Percentiles rank a stretch among this genome's conserved stretches.
Evolutionary conservation across 2,329 filamentous ascomycete species (phyloP).

Genomic region (Sporothrix curviconia): DNA sequence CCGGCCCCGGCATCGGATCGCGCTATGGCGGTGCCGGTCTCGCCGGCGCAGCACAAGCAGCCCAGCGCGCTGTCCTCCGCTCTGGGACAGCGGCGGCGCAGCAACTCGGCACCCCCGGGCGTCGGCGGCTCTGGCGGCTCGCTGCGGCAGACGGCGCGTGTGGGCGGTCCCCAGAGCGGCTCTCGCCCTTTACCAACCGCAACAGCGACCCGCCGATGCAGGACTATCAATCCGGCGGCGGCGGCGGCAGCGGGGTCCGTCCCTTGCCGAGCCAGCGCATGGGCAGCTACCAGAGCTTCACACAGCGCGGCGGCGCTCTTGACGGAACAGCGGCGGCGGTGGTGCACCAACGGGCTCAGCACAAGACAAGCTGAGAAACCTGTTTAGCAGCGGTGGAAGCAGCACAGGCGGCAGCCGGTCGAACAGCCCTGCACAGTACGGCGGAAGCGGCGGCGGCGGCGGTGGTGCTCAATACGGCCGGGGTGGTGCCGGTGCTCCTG

Average conservation of each 20-base stretch:
- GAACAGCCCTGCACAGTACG: constrained; percentile 26
- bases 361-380: constrained; percentile 74
- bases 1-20: constrained; percentile 44
- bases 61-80: constrained; percentile 44
- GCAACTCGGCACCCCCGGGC: constrained; percentile 27
- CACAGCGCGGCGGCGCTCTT: constrained; percentile 26
- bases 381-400: constrained; percentile 54
- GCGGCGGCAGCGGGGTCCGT: constrained; percentile 28
- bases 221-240: neutral
- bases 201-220: constrained; percentile 22
- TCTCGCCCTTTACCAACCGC: constrained; percentile 21
- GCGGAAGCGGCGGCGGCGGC: constrained; percentile 21
- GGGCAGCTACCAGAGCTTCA: constrained; percentile 64
- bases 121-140: constrained; percentile 32
- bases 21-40: constrained; percentile 45
- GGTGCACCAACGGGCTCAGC: constrained; percentile 49
- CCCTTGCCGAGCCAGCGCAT: constrained; percentile 66
- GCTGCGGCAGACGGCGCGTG: constrained; percentile 36
- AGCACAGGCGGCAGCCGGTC: constrained; percentile 45
- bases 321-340: constrained; percentile 27
- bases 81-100: constrained; percentile 48
- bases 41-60: constrained; percentile 15
- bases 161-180: constrained; percentile 17
- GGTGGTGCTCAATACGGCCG: constrained; percentile 30
- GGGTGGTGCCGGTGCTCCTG: constrained; percentile 29